Evolutionary conservation across 306 rosid genomes (phyloP), one percentile per base, ranked within the genome.

Genomic region (Cicer bijugum): DNA sequence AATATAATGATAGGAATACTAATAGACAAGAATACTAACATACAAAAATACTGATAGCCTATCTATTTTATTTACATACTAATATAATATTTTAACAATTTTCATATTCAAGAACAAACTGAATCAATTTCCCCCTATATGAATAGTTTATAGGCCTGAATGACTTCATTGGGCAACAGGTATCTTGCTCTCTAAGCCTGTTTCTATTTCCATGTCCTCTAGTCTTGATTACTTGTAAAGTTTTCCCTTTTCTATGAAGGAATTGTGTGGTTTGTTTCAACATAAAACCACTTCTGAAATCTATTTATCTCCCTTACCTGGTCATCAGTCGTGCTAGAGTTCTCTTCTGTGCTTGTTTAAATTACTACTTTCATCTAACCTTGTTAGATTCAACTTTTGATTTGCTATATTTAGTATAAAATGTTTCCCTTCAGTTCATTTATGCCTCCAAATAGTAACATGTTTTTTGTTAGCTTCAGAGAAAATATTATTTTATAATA

Each of bases 381-480:
- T 8, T 23, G 14, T 56, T 56, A 19, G 14, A 38, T 19, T 56
- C 15, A 20, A 20, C 33, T 20, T 56, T 56, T 56, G 38, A 23
- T 56, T 56, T 56, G 39, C 37, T 23, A 56, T 14, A 20, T 56
- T 56, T 17, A 20, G 62, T 20, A 20, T 56, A 56, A 56, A 56
- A 56, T 56, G 10, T 55, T 11, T 42, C 44, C 63, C 33, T 16
- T 71, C 11, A 43, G 16, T 75, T 44, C 72, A 59, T 40, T 51
- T 61, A 47, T 28, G 72, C 57, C 65, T 38, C 37, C 23, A 19
- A 67, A 23, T 67, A 23, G 52, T 19, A 6, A 7, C 8, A 1
- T 23, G 0, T 23, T 46, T 28, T 28, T 28, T 28, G 33, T 28
- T 28, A 28, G 33, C 4, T 23, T 23, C 33, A 28, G 33, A 28